Evolutionary conservation across 1,284 basidiomycete species (phyloP).

Genomic region (Ganoderma meredithae): DNA sequence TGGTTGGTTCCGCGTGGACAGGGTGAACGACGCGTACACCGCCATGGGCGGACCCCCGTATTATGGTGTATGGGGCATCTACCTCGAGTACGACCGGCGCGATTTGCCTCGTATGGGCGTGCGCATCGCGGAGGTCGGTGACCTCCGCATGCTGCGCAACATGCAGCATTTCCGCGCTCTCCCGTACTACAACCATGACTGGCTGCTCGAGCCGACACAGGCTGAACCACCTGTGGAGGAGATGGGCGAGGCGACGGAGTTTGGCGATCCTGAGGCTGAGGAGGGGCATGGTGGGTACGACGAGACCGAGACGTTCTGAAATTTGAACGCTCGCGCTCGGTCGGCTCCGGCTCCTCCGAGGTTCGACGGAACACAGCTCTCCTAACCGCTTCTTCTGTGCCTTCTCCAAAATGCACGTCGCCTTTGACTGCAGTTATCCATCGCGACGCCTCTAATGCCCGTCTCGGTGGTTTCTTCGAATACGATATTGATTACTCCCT

Average conservation of each 20-base stretch:
- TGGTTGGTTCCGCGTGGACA: background rate
- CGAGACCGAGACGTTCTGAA: conserved; percentile 5
- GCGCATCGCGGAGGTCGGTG: background rate
- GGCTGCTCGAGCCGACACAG: background rate
- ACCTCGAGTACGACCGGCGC: background rate
- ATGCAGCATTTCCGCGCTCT: background rate
- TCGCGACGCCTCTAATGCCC: background rate
- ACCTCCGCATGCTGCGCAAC: background rate
- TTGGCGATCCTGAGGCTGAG: background rate
- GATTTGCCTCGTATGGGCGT: background rate
- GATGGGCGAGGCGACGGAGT: background rate
- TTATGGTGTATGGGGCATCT: background rate
- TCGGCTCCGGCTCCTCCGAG: background rate
- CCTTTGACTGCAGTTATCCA: background rate
- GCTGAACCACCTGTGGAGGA: background rate
- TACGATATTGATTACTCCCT: background rate
- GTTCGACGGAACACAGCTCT: background rate
- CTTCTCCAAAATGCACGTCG: background rate
- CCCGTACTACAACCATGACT: background rate
- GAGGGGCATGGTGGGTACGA: background rate
- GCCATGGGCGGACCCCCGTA: background rate
- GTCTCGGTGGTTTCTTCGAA: background rate
- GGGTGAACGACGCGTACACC: background rate
- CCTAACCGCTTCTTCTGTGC: background rate
- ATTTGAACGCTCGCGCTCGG: background rate